A percentile compares a stretch with the other conserved stretches of the same genome.
Conservation (phyloP, 305 asterid species). For the Fraxinus dipetala region DNA sequence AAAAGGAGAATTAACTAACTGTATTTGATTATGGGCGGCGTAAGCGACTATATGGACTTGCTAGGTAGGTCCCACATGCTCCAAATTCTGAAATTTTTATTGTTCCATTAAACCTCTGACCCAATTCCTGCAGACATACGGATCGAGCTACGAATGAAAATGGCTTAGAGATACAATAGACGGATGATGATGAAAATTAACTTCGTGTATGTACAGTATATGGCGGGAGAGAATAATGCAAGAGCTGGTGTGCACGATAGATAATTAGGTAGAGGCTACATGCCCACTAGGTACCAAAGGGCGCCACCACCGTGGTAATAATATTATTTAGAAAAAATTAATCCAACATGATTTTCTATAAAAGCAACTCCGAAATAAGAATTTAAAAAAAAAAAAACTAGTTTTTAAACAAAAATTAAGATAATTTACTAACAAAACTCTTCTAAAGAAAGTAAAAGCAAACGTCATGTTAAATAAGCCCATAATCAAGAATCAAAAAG, state of each 20-base stretch:
- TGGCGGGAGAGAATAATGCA: not conserved
- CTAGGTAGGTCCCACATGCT: conserved; percentile 37
- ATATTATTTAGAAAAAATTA: too few relatives aligned
- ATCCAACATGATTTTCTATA: too few relatives aligned
- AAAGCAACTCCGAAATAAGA: too few relatives aligned
- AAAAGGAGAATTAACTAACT: not conserved
- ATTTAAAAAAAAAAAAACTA: too few relatives aligned
- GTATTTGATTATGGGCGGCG: not conserved
- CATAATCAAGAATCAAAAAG: too few relatives aligned
- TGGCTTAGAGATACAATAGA: not conserved
- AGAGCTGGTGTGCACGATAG: conserved; percentile 43
- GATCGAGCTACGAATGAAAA: not conserved
- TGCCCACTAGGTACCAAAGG: conserved; percentile 20
- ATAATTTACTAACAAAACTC: too few relatives aligned
- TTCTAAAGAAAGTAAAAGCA: too few relatives aligned
- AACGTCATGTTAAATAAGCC: too few relatives aligned
- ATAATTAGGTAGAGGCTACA: conserved; percentile 5
- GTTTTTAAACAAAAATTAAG: too few relatives aligned
- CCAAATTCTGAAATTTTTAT: conserved; percentile 20
- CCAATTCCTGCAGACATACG: not conserved
- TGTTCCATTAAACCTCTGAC: conserved; percentile 18
- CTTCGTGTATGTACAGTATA: not conserved
- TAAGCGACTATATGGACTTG: not conserved
- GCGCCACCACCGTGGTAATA: not conserved
- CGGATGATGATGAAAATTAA: not conserved